A percentile compares a stretch with the other conserved stretches of the same genome.
Evolutionary conservation across 2,329 filamentous ascomycete genomes (phyloP).

Genomic region (Aureobasidium sp.): DNA sequence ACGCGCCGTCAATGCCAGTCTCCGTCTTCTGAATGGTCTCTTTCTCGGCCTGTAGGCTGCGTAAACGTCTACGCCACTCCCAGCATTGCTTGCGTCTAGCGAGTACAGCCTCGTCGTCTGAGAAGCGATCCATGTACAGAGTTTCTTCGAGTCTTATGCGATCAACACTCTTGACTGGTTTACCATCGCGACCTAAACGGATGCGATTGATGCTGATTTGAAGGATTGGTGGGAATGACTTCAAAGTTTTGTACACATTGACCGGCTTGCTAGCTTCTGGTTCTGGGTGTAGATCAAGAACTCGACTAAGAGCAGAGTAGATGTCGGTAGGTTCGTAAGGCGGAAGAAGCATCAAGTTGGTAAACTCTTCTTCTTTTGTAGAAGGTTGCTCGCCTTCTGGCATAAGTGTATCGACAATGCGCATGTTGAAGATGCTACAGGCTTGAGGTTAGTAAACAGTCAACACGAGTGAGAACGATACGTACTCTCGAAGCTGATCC

Average conservation of each 20-base stretch:
- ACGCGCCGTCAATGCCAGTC: constrained; percentile 21
- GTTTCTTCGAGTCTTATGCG: constrained; percentile 71
- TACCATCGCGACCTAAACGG: constrained; percentile 53
- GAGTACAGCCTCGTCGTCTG: constrained; percentile 59
- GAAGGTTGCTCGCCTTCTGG: constrained; percentile 30
- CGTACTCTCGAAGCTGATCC: constrained; percentile 42
- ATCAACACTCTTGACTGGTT: constrained; percentile 65
- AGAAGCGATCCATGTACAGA: constrained; percentile 82
- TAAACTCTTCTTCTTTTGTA: constrained; percentile 49
- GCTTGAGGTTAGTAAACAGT: background rate
- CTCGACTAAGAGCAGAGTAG: constrained; percentile 75
- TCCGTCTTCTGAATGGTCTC: constrained; percentile 18
- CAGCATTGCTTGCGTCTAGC: constrained; percentile 61
- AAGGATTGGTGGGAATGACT: constrained; percentile 61
- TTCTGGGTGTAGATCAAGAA: constrained; percentile 73
- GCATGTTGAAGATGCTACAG: constrained; percentile 22
- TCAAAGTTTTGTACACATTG: constrained; percentile 60
- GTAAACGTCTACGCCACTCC: constrained; percentile 60
- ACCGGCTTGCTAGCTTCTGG: constrained; percentile 45
- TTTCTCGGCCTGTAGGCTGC: constrained; percentile 22
- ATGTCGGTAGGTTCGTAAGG: constrained; percentile 55
- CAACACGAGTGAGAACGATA: constrained; percentile 27
- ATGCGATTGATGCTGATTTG: constrained; percentile 85
- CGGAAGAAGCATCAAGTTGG: constrained; percentile 55
- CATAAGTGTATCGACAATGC: constrained; percentile 26